Percentiles rank a stretch among this genome's conserved stretches.
These are phyloP conservation scores for Claviceps sp. DNA, from an alignment of 2,329 filamentous ascomycete species.

Conservation along the genomic window DNA sequence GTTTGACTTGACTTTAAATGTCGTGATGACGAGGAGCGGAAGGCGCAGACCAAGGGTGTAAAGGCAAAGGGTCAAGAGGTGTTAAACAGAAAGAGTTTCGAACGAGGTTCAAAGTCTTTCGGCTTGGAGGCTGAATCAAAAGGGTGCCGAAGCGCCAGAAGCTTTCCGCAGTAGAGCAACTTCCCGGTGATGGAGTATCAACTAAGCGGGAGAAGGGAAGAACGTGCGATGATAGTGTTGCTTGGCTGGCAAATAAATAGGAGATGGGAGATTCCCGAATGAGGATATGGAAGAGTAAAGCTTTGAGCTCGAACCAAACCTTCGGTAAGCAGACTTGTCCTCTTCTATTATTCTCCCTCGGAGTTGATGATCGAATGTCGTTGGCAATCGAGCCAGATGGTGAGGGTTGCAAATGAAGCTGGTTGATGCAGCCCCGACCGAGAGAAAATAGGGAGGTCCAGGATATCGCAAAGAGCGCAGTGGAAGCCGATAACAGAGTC, in stretches of 20 bases:
- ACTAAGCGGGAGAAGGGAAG: slow-evolving; percentile 11
- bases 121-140: slow-evolving; percentile 5
- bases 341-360: neutral
- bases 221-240: slow-evolving; percentile 21
- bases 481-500: neutral
- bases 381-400: neutral
- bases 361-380: neutral
- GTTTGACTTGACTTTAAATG: slow-evolving; percentile 11
- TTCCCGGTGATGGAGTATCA: slow-evolving; percentile 10
- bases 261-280: slow-evolving; percentile 21
- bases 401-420: neutral
- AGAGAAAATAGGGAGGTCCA: neutral
- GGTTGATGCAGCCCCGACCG: neutral
- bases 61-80: slow-evolving; percentile 17
- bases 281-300: slow-evolving; percentile 24
- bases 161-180: slow-evolving; percentile 5
- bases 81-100: slow-evolving; percentile 11
- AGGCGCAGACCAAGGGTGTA: slow-evolving; percentile 19
- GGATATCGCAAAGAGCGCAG: neutral
- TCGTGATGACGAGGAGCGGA: slow-evolving; percentile 18
- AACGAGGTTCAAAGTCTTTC: slow-evolving; percentile 1
- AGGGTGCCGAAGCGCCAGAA: slow-evolving; percentile 5
- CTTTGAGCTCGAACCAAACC: slow-evolving; percentile 24
- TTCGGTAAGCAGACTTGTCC: slow-evolving; percentile 2
- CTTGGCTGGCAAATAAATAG: slow-evolving; percentile 14